These are phyloP conservation scores for Ogataea zsoltii DNA, from an alignment of 805 yeast species.

Conservation along the genomic window DNA sequence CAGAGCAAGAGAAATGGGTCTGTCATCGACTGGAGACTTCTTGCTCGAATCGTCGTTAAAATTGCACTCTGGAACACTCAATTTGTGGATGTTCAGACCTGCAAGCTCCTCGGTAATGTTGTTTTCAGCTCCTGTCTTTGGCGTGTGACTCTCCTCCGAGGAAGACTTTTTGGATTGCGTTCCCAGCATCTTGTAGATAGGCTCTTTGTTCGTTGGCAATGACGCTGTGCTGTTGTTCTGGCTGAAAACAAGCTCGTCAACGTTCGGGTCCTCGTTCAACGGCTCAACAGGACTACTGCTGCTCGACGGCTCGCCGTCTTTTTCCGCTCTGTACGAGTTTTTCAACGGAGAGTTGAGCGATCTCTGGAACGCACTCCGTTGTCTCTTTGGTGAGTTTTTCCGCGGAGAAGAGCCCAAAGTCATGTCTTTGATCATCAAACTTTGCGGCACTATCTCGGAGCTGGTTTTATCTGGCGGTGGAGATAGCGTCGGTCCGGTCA, in stretches of 20 bases:
- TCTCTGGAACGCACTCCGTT: constrained; percentile 13
- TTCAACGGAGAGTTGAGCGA: constrained; percentile 21
- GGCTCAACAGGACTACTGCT: neutral
- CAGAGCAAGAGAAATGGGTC: neutral
- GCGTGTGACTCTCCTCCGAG: constrained; percentile 1
- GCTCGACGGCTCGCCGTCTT: constrained; percentile 1
- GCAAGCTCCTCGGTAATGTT: constrained; percentile 4
- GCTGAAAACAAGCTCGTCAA: constrained; percentile 31
- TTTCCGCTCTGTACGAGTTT: constrained; percentile 10
- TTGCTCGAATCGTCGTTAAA: constrained; percentile 1
- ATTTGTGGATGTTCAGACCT: constrained; percentile 13
- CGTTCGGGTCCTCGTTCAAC: constrained; percentile 6
- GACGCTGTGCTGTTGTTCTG: constrained; percentile 15
- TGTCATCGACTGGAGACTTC: constrained; percentile 2
- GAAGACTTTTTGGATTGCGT: constrained; percentile 2
- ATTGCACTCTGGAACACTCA: constrained; percentile 1
- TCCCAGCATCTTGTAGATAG: constrained; percentile 17
- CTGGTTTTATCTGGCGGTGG: neutral
- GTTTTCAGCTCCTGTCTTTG: neutral
- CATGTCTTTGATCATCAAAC: constrained; percentile 14
- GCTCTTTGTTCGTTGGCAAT: constrained; percentile 12
- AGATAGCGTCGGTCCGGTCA: constrained; percentile 6
- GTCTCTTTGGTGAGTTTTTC: constrained; percentile 27
- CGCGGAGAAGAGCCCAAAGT: constrained; percentile 36
- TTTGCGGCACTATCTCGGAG: constrained; percentile 5